Base-by-base conservation (phyloP, 495 filamentous ascomycete genomes). In the Parmelia sp. region DNA sequence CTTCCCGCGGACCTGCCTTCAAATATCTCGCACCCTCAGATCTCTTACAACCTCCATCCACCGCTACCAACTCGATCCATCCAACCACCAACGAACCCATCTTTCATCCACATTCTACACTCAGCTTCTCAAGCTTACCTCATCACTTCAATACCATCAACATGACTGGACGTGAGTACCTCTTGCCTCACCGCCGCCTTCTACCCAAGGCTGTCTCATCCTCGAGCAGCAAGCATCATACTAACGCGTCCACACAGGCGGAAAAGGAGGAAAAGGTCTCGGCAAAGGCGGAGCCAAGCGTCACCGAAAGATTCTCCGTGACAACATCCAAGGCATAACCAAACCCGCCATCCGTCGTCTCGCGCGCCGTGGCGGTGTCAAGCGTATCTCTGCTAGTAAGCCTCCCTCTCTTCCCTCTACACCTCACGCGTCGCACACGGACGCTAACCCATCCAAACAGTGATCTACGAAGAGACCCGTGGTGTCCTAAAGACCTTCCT, bases 401-500 rank as follows among this genome's bases (percentile, higher is more conserved):
- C 83, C 60, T 14, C 58, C 35, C 45, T 33, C 27, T 10, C 27
- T 9, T 17, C 29, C 9, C 45, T 53, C 37, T 25, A 9, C 44
- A 27, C 37, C 0, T 27, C 5, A 29, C 49, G 25, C 27, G 49
- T 53, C 27, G 4, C 27, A 29, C 29, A 15, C 5, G 2, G 27
- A 6, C 19, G 51, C 76, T 81, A 71, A 82, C 72, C 65, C 62
- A 63, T 67, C 60, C 57, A 36, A 65, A 73, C 78, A 78, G 84
- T 89, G 84, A 93, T 99, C 88, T 99, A 99, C 86, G 95, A 99
- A 78, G 95, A 99, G 87, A 99, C 95, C 72, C 95, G 95, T 77
- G 92, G 94, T 88, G 95, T 99, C 73, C 89, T 99, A 74, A 99
- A 99, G 90, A 95, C 94, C 82, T 99, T 99, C 92, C 92, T 99